phyloP scores from a whole-genome alignment of 352 stramenopile genomes.

The Pythium sukuiense region DNA sequence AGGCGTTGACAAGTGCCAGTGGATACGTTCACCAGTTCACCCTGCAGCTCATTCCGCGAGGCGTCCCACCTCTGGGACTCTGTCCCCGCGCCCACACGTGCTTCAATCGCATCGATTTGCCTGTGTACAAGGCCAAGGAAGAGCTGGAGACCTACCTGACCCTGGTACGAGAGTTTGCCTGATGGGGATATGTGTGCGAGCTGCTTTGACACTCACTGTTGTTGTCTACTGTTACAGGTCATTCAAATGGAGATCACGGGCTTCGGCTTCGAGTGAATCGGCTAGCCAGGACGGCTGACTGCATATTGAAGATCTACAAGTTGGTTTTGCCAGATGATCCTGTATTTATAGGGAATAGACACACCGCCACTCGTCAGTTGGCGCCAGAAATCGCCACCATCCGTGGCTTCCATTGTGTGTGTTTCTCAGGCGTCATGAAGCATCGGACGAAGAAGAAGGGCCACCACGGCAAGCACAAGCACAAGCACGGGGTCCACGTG shows the following conservation, averaged over 20 bases:
- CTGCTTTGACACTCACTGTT: neutral
- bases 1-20: constrained; percentile 71
- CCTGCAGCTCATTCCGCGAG: constrained; percentile 64
- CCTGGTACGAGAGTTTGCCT: constrained; percentile 38
- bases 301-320: neutral
- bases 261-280: constrained; percentile 60
- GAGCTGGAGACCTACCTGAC: constrained; percentile 78
- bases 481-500: constrained; percentile 1
- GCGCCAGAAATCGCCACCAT: neutral
- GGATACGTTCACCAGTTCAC: constrained; percentile 82
- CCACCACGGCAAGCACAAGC: constrained; percentile 22
- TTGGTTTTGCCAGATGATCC: neutral
- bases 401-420: neutral
- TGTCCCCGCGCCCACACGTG: constrained; percentile 84
- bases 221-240: constrained; percentile 12
- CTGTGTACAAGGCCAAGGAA: constrained; percentile 61
- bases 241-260: constrained; percentile 40
- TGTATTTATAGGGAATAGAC: constrained; percentile 27
- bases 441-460: constrained; percentile 26
- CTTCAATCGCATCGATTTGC: constrained; percentile 83
- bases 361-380: neutral
- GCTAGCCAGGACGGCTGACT: neutral
- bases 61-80: constrained; percentile 40
- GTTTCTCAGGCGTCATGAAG: constrained; percentile 17
- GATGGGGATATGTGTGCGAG: neutral